Percentiles rank a stretch among this genome's conserved stretches.
Evolutionary conservation across 1,284 basidiomycete species (phyloP).

Genomic region (Tylopilus sp.): DNA sequence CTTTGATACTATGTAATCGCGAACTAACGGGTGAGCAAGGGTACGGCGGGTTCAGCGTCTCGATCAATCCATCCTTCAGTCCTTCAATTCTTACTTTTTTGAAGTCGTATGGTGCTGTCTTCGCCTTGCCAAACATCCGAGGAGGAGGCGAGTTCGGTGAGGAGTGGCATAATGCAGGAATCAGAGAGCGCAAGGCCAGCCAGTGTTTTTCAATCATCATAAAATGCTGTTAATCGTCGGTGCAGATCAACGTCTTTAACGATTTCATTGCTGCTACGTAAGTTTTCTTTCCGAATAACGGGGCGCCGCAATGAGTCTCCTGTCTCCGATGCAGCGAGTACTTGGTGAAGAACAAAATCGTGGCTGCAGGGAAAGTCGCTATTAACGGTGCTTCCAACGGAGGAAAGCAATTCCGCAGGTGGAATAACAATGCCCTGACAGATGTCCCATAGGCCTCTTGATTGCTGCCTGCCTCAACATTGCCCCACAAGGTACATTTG

Average conservation of each 20-base stretch:
- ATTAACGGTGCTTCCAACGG: slow-evolving; percentile 80
- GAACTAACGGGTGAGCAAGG: slow-evolving; percentile 37
- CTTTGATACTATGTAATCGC: not conserved
- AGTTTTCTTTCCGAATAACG: slow-evolving; percentile 17
- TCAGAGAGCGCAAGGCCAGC: slow-evolving; percentile 62
- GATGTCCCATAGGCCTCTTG: slow-evolving; percentile 52
- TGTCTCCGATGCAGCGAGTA: slow-evolving; percentile 47
- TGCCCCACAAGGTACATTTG: slow-evolving; percentile 73
- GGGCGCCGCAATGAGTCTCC: not conserved
- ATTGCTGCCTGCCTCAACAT: slow-evolving; percentile 79
- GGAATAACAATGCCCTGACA: slow-evolving; percentile 10
- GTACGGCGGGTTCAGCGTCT: slow-evolving; percentile 77
- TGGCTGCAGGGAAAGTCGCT: slow-evolving; percentile 67
- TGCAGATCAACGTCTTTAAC: slow-evolving; percentile 71
- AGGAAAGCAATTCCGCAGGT: slow-evolving; percentile 40
- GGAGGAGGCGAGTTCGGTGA: slow-evolving; percentile 87
- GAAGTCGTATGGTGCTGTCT: slow-evolving; percentile 67
- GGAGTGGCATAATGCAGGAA: slow-evolving; percentile 75
- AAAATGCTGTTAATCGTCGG: slow-evolving; percentile 1
- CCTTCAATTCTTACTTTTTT: slow-evolving; percentile 74
- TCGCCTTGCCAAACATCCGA: slow-evolving; percentile 74
- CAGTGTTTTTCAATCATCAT: slow-evolving; percentile 2
- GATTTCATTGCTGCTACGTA: slow-evolving; percentile 80
- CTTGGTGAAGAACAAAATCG: slow-evolving; percentile 70
- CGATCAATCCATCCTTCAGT: slow-evolving; percentile 71